Conservation (phyloP, 257 asterid species). For the Solanum sitiens region DNA sequence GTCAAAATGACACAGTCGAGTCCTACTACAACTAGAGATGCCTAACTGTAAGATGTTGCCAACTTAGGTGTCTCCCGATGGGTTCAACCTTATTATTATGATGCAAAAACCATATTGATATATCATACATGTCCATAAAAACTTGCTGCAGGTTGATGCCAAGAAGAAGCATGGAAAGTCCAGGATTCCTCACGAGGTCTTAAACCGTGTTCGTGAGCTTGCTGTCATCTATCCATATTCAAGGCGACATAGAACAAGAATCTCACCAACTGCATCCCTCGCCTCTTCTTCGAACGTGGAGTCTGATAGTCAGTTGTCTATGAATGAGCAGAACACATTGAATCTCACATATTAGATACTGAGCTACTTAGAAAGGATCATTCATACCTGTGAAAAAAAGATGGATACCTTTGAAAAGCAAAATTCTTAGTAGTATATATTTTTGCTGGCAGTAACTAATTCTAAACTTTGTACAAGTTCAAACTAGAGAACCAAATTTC, state of each 20-base stretch:
- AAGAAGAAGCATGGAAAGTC: background rate
- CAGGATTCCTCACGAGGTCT: background rate
- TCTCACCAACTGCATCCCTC: background rate
- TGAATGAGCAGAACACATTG: background rate
- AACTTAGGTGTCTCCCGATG: background rate
- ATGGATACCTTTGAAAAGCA: background rate
- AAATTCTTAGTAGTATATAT: background rate
- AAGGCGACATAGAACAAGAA: background rate
- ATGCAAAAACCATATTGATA: background rate
- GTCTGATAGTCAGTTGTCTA: background rate
- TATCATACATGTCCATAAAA: background rate
- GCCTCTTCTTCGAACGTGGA: background rate
- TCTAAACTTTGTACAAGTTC: background rate
- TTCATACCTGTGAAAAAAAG: background rate
- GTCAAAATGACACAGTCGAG: background rate
- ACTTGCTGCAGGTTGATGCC: background rate
- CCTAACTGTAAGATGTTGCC: background rate
- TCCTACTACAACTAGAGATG: background rate
- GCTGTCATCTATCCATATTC: conserved; percentile 3
- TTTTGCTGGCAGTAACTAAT: background rate
- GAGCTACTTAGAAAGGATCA: background rate
- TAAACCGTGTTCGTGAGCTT: background rate
- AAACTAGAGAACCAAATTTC: background rate
- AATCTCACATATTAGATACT: background rate
- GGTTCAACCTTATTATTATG: background rate